These are phyloP conservation scores for Pyrrhoderma lamaoense DNA, from an alignment of 1,284 basidiomycete species.

Conservation along the genomic window DNA sequence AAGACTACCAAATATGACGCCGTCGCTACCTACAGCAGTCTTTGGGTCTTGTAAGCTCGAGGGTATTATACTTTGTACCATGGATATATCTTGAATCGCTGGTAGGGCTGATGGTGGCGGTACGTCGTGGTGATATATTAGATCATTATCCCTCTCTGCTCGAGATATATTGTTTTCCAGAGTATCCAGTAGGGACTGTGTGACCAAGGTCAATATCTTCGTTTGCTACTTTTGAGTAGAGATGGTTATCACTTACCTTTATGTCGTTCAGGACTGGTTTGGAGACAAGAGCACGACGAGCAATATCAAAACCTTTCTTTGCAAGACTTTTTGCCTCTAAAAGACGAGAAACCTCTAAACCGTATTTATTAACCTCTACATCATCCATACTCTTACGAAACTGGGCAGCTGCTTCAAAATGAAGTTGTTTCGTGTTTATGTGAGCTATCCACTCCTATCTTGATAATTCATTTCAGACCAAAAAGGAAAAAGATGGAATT, in stretches of 20 bases:
- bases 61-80: conserved; percentile 63
- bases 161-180: conserved; percentile 65
- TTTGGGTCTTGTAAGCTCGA: conserved; percentile 58
- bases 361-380: conserved; percentile 82
- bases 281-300: conserved; percentile 54
- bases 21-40: conserved; percentile 39
- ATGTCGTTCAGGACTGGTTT: conserved; percentile 67
- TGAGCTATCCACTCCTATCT: conserved; percentile 75
- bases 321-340: conserved; percentile 58
- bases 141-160: conserved; percentile 88
- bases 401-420: conserved; percentile 89
- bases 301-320: conserved; percentile 70
- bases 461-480: background rate
- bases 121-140: conserved; percentile 90
- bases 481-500: background rate
- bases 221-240: too few relatives aligned
- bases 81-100: conserved; percentile 55
- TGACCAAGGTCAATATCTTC: background rate
- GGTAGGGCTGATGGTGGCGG: conserved; percentile 68
- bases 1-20: conserved; percentile 69
- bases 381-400: conserved; percentile 89
- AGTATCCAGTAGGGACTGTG: conserved; percentile 56
- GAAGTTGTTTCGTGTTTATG: conserved; percentile 74
- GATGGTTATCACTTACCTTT: conserved; percentile 44
- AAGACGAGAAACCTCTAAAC: conserved; percentile 74